These are phyloP conservation scores for Friedmanniomyces endolithicus DNA, from an alignment of 495 filamentous ascomycete genomes.

Conservation along the genomic window DNA sequence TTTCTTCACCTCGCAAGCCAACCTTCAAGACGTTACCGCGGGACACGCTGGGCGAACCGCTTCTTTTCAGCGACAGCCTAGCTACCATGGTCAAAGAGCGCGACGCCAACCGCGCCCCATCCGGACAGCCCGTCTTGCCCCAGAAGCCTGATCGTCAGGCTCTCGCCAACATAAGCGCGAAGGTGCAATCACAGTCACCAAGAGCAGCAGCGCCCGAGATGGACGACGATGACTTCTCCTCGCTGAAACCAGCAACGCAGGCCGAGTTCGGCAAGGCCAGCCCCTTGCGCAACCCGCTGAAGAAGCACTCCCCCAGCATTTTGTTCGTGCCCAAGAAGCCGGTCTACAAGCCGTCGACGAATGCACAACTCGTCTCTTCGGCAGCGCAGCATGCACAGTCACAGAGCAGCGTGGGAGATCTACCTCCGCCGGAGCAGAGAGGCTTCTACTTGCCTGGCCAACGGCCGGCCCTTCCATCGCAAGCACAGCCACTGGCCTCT, in stretches of 20 bases:
- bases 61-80: not conserved
- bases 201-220: slow-evolving; percentile 14
- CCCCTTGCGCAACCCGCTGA: slow-evolving; percentile 31
- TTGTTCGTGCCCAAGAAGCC: slow-evolving; percentile 18
- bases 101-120: slow-evolving; percentile 9
- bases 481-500: not conserved
- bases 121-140: slow-evolving; percentile 6
- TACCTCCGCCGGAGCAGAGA: not conserved
- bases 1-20: slow-evolving; percentile 24
- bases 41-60: not conserved
- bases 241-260: slow-evolving; percentile 16
- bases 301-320: slow-evolving; percentile 18
- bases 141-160: slow-evolving; percentile 13
- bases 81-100: slow-evolving; percentile 21
- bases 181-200: slow-evolving; percentile 22
- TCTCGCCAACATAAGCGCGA: slow-evolving; percentile 23
- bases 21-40: slow-evolving; percentile 2
- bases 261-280: slow-evolving; percentile 52
- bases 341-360: slow-evolving; percentile 7
- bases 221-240: slow-evolving; percentile 13
- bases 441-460: slow-evolving; percentile 9
- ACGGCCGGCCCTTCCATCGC: not conserved
- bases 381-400: slow-evolving; percentile 3
- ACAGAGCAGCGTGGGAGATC: not conserved
- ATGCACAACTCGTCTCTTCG: slow-evolving; percentile 11